Base-by-base conservation (phyloP, 257 asterid genomes). In the Solanum virginianum region DNA sequence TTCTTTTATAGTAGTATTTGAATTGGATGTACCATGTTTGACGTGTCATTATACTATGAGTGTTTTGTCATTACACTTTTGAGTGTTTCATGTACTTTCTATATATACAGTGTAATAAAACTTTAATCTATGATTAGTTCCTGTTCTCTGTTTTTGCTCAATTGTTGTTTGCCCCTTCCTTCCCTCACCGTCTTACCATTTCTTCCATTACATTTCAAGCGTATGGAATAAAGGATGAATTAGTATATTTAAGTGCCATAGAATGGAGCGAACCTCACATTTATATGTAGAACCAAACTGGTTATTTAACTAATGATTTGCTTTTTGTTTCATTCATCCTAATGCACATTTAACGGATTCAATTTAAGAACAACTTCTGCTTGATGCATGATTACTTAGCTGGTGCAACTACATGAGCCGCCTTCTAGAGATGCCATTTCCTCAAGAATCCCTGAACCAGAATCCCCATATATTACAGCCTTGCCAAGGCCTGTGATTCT, bases 401-500 rank as follows among this genome's bases (percentile, higher is more conserved):
- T 49, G 85, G 70, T 7, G 81, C 80, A 56, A 85, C 49, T 56
- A 85, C 84, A 1, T 90, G 0, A 68, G 92, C 45, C 69, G 6
- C 72, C 86, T 90, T 80, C 80, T 85, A 1, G 90, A 57, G 53
- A 26, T 12, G 74, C 57, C 66, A 26, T 26, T 60, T 84, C 88
- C 36, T 26, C 41, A 36, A 4, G 51, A 79, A 57, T 54, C 29
- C 54, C 41, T 79, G 60, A 18, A 43, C 43, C 47, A 1, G 75
- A 32, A 68, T 16, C 45, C 14, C 77, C 22, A 29, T 8, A 69
- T 36, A 2, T 69, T 36, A 26, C 79, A 17, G 9, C 53, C 51
- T 32, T 63, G 14, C 65, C 65, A 29, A 45, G 49, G 51, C 65
- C 85, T 49, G 80, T 49, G 29, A 29, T 83, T 6, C 36, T 74